Percentiles rank a stretch among this genome's conserved stretches.
Evolutionary conservation across 176 grass and related monocot genomes (phyloP).

Genomic region (Puccinellia tenuiflora): DNA sequence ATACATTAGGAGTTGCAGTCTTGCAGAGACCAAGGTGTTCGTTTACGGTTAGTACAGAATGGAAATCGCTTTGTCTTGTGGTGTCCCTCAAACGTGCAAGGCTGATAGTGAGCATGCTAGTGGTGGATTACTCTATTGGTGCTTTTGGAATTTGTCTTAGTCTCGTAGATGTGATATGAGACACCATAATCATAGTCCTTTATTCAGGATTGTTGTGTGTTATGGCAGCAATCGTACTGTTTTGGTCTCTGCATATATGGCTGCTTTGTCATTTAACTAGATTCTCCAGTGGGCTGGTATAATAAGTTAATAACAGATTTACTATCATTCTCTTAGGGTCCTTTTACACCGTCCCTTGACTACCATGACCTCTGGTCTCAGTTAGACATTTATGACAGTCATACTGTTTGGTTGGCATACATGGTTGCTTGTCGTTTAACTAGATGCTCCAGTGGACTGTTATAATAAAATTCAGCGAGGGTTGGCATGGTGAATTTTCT

Average conservation of each 20-base stretch:
- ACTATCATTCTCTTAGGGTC: no score
- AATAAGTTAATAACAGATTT: no score
- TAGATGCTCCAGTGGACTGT: background rate
- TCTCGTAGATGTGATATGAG: background rate
- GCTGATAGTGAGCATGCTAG: background rate
- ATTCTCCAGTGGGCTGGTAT: no score
- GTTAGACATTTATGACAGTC: background rate
- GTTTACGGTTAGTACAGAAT: background rate
- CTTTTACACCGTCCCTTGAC: no score
- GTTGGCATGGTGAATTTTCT: background rate
- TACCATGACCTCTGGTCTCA: background rate
- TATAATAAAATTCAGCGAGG: background rate
- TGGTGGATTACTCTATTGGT: background rate
- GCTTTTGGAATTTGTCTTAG: background rate
- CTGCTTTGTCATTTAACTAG: no score
- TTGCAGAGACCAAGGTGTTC: background rate
- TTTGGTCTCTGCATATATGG: no score
- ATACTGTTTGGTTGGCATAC: background rate
- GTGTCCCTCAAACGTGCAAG: background rate
- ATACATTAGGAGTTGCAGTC: background rate
- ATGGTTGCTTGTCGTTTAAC: background rate
- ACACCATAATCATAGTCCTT: background rate
- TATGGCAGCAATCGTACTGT: background rate
- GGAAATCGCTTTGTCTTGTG: background rate
- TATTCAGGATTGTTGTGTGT: no score